Base-by-base conservation (phyloP, 2,329 filamentous ascomycete species). In the Bipolaris gigantea region DNA sequence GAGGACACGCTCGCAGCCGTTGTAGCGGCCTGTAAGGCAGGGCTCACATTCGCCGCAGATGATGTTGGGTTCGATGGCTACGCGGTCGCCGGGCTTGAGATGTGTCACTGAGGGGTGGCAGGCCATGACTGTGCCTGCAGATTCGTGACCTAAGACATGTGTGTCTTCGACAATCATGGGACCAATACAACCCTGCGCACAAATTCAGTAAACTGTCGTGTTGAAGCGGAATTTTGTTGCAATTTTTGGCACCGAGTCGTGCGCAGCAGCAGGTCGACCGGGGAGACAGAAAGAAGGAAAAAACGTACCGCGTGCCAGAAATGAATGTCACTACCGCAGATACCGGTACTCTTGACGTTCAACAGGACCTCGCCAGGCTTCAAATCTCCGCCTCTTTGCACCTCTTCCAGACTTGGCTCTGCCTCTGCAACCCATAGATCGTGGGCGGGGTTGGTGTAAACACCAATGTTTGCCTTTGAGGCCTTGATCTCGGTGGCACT, bases 141-240 rank as follows among this genome's bases (percentile, higher is more conserved):
- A 94, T 79, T 97, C 93, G 80, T 97, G 93, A 63, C 93, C 93
- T 18, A 97, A 86, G 70, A 97, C 92, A 76, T 97, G 93, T 70
- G 92, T 88, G 69, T 84, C 89, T 63, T 84, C 83, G 43, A 97
- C 93, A 60, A 97, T 88, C 92, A 97, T 97, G 64, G 92, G 92
- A 25, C 93, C 93, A 72, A 97, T 97, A 79, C 89, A 90, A 63
- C 93, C 71, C 71, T 73, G 42, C 4, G 13, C n/a, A 11, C 21
- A 11, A 47, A 13, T 55, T 59, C 46, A 56, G 48, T 39, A 42
- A n/a, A 13, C 11, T 7, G 16, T 21, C 6, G 35, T n/a, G n/a
- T 23, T 18, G 25, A 27, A n/a, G 33, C 18, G 7, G 5, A 4
- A 8, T 11, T 35, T 34, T 21, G 9, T 25, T 9, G 16, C 15